Base-by-base conservation (phyloP, 805 yeast genomes). In the Candida bentonensis region DNA sequence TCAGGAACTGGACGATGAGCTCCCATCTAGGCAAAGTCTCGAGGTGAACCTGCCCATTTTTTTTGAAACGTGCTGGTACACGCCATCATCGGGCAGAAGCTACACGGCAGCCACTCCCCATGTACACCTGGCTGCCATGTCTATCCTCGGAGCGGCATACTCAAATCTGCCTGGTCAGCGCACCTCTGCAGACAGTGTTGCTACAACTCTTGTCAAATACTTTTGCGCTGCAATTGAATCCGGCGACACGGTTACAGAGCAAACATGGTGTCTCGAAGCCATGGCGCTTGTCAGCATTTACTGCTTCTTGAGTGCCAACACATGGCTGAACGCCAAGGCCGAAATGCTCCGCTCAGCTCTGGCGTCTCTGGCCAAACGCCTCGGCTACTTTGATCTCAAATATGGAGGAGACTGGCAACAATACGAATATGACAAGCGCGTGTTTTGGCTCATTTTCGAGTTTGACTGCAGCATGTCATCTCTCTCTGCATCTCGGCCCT, bases 381-480 rank as follows among this genome's bases (percentile, higher is more conserved):
- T 43, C 45, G 55, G 54, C 11, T 36, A 52, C 15, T 52, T 52
- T 34, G 44, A 45, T 21, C 42, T 44, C 30, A 40, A 39, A 23
- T 27, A 23, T 17, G 50, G 47, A 15, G 43, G 25, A 3, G 41
- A 39, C 30, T 52, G 55, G 55, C 34, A 42, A 7, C 48, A 44
- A 21, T 51, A 50, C 17, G 55, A 52, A 33, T 45, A 43, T 20
- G 42, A 42, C 39, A 48, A 44, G n/a, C 49, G 54, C 20, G 25
- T 49, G 5, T 46, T 49, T 15, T 52, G 55, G 53, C 42, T 51
- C 3, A 40, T 52, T 17, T 52, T 52, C 39, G 55, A 52, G 44
- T 47, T 44, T 28, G 56, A 52, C 39, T 46, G 52, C 23, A 39
- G 50, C 20, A 44, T 52, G 17, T 52, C 52, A 20, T 46, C 51